phyloP scores from a whole-genome alignment of 495 filamentous ascomycete genomes.

The Penicillium macrosclerotiorum region DNA sequence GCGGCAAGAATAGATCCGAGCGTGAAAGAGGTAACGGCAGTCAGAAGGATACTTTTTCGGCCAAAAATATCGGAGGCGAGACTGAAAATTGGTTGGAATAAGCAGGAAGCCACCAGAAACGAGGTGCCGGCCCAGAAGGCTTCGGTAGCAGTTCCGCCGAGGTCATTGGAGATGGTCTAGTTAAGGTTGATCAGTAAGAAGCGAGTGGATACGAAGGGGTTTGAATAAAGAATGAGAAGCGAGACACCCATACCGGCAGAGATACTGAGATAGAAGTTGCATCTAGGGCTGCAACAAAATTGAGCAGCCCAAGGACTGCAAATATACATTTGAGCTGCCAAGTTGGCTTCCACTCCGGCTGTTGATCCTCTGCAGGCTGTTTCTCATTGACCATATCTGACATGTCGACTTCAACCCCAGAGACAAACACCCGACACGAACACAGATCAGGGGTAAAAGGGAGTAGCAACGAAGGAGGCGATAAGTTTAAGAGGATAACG shows the following conservation, averaged over 20 bases:
- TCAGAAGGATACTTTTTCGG: slow-evolving; percentile 38
- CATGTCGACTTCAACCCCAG: not conserved
- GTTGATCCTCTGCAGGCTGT: not conserved
- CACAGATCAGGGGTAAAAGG: too few relatives aligned
- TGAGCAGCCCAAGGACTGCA: slow-evolving; percentile 52
- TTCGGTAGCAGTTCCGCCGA: slow-evolving; percentile 45
- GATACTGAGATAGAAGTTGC: slow-evolving; percentile 66
- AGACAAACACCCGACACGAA: too few relatives aligned
- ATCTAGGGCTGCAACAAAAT: slow-evolving; percentile 63
- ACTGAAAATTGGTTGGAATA: slow-evolving; percentile 28
- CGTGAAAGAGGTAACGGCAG: slow-evolving; percentile 33
- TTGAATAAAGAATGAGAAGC: not conserved
- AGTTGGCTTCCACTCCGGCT: slow-evolving; percentile 3
- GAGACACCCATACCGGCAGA: slow-evolving; percentile 49
- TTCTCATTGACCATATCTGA: not conserved
- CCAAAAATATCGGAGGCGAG: slow-evolving; percentile 40
- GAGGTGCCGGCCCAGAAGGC: slow-evolving; percentile 53
- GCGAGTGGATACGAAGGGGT: not conserved
- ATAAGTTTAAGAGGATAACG: too few relatives aligned
- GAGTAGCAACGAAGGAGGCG: too few relatives aligned
- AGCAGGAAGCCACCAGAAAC: slow-evolving; percentile 39
- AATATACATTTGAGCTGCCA: slow-evolving; percentile 22
- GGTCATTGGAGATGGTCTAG: slow-evolving; percentile 25
- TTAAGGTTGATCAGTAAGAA: not conserved
- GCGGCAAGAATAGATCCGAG: slow-evolving; percentile 41